These are phyloP conservation scores for Blepharisma undulans DNA, from an alignment of 169 alveolate species.

Conservation along the genomic window DNA sequence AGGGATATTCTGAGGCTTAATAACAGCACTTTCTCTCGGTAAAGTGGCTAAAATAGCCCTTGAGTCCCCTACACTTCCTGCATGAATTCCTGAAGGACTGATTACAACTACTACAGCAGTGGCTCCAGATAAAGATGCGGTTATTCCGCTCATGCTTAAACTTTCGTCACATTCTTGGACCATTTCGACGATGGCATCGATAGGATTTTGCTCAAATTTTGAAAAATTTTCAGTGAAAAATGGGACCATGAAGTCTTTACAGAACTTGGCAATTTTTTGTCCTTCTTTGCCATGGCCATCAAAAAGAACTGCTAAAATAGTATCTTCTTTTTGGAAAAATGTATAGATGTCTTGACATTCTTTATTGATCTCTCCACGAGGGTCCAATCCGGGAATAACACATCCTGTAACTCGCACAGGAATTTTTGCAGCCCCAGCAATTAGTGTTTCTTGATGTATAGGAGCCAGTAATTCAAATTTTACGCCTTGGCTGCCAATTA, in stretches of 20 bases:
- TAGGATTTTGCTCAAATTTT: not conserved
- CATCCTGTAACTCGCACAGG: conserved; percentile 7
- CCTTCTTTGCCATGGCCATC: conserved; percentile 44
- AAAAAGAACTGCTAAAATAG: conserved; percentile 16
- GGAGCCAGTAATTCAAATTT: not conserved
- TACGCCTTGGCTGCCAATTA: not conserved
- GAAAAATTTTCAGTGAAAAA: not conserved
- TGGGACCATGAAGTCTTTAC: not conserved
- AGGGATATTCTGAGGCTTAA: not conserved
- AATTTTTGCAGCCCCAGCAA: not conserved
- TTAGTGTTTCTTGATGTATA: not conserved
- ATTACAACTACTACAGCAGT: not conserved
- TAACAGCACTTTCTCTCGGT: not conserved
- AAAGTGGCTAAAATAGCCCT: not conserved
- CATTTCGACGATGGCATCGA: not conserved
- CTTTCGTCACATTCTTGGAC: conserved; percentile 11
- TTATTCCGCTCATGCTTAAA: not conserved
- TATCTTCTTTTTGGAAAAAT: not conserved
- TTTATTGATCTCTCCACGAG: not conserved
- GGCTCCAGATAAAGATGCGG: not conserved
- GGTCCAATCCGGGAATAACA: not conserved
- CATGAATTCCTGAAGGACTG: not conserved
- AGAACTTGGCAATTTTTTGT: not conserved
- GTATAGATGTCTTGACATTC: conserved; percentile 17
- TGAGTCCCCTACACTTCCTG: not conserved